Evolutionary conservation across 495 filamentous ascomycete species (phyloP).

Genomic region (Penicillium cosmopolitanum): DNA sequence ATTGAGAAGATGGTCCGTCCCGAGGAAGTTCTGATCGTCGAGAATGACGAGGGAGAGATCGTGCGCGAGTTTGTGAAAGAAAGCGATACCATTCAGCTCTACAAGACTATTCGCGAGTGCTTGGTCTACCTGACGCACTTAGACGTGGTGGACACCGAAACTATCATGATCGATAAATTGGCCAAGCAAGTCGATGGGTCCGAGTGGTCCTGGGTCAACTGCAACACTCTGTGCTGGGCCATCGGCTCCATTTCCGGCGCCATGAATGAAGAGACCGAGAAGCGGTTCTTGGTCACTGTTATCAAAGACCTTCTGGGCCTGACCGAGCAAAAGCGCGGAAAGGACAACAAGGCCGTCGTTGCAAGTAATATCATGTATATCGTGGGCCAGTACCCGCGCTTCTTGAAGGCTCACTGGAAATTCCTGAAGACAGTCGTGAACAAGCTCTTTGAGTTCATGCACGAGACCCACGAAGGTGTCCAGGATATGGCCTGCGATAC

Average conservation of each 20-base stretch:
- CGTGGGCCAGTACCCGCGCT: constrained; percentile 96
- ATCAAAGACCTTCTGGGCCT: constrained; percentile 98
- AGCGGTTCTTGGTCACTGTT: constrained; percentile 95
- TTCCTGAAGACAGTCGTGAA: constrained; percentile 99
- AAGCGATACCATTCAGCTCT: constrained; percentile 97
- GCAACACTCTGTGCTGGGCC: constrained; percentile 99
- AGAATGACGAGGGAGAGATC: constrained; percentile 99
- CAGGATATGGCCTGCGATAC: constrained; percentile 99
- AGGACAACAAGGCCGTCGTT: constrained; percentile 99
- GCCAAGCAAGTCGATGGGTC: constrained; percentile 89
- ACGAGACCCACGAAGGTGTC: constrained; percentile 98
- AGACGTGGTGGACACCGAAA: constrained; percentile 95
- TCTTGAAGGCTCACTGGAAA: constrained; percentile 99
- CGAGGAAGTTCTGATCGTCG: constrained; percentile 98
- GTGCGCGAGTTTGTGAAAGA: constrained; percentile 99
- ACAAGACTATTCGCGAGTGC: constrained; percentile 98
- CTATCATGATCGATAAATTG: constrained; percentile 99
- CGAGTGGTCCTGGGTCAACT: constrained; percentile 99
- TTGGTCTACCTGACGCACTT: constrained; percentile 97
- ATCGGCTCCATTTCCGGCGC: constrained; percentile 98
- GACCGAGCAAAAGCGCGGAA: constrained; percentile 98
- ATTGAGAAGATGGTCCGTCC: constrained; percentile 99
- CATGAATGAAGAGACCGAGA: constrained; percentile 99
- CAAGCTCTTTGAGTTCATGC: constrained; percentile 99
- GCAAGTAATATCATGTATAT: constrained; percentile 99